Base-by-base conservation (phyloP, 176 grass and related monocot species). In the Cenchrus americanus region DNA sequence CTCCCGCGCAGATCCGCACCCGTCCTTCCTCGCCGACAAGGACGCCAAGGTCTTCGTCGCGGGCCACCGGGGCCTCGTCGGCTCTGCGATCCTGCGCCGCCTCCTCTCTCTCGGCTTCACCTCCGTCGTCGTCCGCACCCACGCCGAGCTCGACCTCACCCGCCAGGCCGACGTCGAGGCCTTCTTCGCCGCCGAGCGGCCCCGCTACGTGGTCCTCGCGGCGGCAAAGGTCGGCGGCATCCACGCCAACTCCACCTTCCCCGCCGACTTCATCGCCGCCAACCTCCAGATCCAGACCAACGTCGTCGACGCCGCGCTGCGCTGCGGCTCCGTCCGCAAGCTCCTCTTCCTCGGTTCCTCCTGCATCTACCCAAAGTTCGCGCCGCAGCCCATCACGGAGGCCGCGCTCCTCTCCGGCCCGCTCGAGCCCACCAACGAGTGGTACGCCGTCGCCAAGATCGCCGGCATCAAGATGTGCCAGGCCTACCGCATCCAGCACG, bases 211-310 rank as follows among this genome's bases (percentile, higher is more conserved):
- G 14, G 72, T 93, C 23, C 86, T 93, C 17, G 94, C 91, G 4
- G 94, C 91, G 42, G 94, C 94, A n/a, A 96, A 96, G 88, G 91
- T 96, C 22, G 91, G 94, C 19, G 94, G 94, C 83, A 96, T 96
- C 83, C 88, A 87, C 72, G 91, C 94, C 55, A 96, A 96, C 88
- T 91, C 90, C 71, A 85, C 94, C 80, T 93, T 85, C 81, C 91
- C 91, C 5, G 88, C 88, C 6, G 88, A 93, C 60, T 96, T 96
- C 86, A 92, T 96, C 86, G 86, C 80, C 48, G 90, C 83, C 62
- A 96, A 96, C 88, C 90, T 96, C 83, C 94, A 91, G 83, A 96
- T 96, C 88, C 94, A 96, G 94, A 93, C 84, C 77, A 93, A 96
- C 80, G 86, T 96, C 72, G 66, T 96, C 32, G 91, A 93, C 86